A percentile compares a stretch with the other conserved stretches of the same genome.
These are phyloP conservation scores for Penicillium verhagenii DNA, from an alignment of 495 filamentous ascomycete genomes.

Conservation along the genomic window DNA sequence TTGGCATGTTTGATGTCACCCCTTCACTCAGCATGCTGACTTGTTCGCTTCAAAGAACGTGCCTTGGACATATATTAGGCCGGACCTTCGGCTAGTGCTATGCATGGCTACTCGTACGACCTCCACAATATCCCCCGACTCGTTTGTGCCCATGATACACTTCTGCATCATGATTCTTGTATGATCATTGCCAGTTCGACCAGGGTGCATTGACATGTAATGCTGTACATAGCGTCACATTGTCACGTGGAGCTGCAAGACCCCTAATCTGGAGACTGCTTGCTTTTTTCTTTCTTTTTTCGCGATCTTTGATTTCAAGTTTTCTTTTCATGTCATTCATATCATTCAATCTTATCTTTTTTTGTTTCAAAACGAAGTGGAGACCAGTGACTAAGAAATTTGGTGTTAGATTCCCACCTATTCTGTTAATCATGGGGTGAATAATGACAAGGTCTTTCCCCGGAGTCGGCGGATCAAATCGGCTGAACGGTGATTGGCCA, in stretches of 20 bases:
- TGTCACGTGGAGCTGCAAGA: background rate
- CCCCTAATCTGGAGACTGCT: background rate
- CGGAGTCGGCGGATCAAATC: constrained; percentile 2
- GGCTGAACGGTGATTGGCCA: constrained; percentile 1
- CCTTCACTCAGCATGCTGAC: background rate
- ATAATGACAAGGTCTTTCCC: background rate
- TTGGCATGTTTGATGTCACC: background rate
- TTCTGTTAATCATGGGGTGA: background rate
- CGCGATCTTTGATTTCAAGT: background rate
- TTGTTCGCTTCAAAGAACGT: background rate
- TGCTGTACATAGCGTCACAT: no score
- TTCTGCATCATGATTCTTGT: no score
- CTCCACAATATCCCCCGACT: no score
- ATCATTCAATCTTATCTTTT: no score
- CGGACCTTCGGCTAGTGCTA: no score
- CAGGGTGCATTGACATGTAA: constrained; percentile 9
- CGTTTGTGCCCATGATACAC: no score
- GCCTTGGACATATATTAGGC: constrained; percentile 18
- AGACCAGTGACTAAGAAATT: no score
- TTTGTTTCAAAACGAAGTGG: no score
- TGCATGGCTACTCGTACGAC: no score
- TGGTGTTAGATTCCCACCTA: no score
- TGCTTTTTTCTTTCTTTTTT: background rate
- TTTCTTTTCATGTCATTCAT: background rate
- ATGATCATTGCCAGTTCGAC: no score